Percentiles rank a stretch among this genome's conserved stretches.
phyloP scores from a whole-genome alignment of 768 basidiomycete species.

The Tricholoma furcatifolium region DNA sequence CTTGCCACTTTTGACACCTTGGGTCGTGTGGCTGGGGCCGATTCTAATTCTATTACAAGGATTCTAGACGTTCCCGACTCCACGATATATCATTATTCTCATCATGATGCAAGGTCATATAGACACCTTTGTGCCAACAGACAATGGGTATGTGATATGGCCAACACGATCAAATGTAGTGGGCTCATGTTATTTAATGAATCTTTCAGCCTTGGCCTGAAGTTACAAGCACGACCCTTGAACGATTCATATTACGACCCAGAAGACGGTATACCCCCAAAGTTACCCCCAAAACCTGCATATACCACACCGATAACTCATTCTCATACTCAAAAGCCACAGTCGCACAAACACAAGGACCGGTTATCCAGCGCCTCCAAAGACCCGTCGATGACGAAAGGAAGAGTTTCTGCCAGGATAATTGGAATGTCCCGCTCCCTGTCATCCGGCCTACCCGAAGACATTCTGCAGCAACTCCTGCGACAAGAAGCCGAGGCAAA shows the following conservation, averaged over 20 bases:
- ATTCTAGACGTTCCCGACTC: not conserved
- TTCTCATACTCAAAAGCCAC: not conserved
- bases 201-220: slow-evolving; percentile 4
- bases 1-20: slow-evolving; percentile 2
- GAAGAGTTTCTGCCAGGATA: slow-evolving; percentile 16
- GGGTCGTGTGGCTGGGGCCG: slow-evolving; percentile 1
- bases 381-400: not conserved
- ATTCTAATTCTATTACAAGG: not conserved
- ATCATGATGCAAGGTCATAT: not conserved
- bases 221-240: not conserved
- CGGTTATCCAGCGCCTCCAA: not conserved
- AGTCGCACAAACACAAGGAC: slow-evolving; percentile 1
- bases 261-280: not conserved
- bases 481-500: slow-evolving; percentile 25
- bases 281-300: not conserved
- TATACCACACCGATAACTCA: not conserved
- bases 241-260: slow-evolving; percentile 1
- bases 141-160: slow-evolving; percentile 13
- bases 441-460: slow-evolving; percentile 22
- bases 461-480: slow-evolving; percentile 26
- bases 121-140: not conserved
- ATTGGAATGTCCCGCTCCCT: slow-evolving; percentile 25
- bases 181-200: not conserved
- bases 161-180: not conserved
- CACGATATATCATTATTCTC: not conserved